phyloP scores from a whole-genome alignment of 441 rosid species.

The Flueggea neowawraea region DNA sequence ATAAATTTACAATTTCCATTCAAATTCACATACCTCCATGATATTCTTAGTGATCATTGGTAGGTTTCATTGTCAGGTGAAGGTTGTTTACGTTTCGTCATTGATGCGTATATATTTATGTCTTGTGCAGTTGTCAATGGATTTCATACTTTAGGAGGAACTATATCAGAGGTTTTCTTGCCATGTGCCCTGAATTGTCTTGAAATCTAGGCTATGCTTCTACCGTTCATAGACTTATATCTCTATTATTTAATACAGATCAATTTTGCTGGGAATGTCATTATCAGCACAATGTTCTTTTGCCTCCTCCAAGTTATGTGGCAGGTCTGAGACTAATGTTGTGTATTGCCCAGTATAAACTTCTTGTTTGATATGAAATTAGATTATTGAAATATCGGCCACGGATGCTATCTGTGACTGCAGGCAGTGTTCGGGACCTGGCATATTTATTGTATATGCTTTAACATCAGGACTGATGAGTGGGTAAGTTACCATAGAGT shows the following conservation, averaged over 20 bases:
- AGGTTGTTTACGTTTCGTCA: neutral
- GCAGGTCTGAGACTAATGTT: slow-evolving; percentile 38
- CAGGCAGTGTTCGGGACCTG: slow-evolving; percentile 47
- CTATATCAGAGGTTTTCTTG: slow-evolving; percentile 20
- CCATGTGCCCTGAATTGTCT: no score
- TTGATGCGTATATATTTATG: neutral
- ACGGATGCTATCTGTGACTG: slow-evolving; percentile 5
- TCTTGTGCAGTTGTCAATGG: slow-evolving; percentile 25
- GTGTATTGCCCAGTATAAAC: neutral
- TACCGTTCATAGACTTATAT: neutral
- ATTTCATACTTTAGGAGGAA: slow-evolving; percentile 13
- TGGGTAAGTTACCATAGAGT: slow-evolving; percentile 43
- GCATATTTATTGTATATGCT: slow-evolving; percentile 57
- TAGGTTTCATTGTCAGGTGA: neutral
- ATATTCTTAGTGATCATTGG: neutral
- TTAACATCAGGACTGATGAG: slow-evolving; percentile 60
- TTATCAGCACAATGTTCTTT: slow-evolving; percentile 44
- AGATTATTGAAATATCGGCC: slow-evolving; percentile 2
- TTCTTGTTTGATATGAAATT: neutral
- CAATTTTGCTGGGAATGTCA: slow-evolving; percentile 24
- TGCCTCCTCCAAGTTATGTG: slow-evolving; percentile 49
- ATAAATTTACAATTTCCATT: neutral
- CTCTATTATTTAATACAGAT: slow-evolving; percentile 19
- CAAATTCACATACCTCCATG: no score
- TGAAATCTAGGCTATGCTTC: neutral